Percentiles rank a stretch among this genome's conserved stretches.
phyloP scores from a whole-genome alignment of 495 filamentous ascomycete genomes.

The Talaromyces wortmannii region DNA sequence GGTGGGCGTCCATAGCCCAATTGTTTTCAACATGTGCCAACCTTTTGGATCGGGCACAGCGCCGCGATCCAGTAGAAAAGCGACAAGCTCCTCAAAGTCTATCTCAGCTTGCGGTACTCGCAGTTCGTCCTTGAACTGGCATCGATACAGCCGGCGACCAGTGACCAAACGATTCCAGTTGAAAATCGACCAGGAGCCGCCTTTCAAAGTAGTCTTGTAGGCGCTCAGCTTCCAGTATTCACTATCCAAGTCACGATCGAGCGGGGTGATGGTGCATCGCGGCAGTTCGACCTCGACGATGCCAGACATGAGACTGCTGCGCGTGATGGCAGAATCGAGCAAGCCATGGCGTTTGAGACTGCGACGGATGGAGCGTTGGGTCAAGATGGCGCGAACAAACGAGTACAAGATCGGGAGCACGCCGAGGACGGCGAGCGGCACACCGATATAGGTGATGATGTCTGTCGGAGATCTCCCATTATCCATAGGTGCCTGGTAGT shows the following conservation, averaged over 20 bases:
- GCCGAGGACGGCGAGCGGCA: conserved; percentile 60
- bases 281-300: conserved; percentile 62
- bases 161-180: conserved; percentile 57
- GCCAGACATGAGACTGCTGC: conserved; percentile 55
- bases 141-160: conserved; percentile 49
- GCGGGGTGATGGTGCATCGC: conserved; percentile 53
- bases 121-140: conserved; percentile 61
- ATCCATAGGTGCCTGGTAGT: neutral
- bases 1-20: conserved; percentile 57
- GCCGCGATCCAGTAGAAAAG: conserved; percentile 56
- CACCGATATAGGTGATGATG: conserved; percentile 49
- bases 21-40: conserved; percentile 48
- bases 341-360: conserved; percentile 46
- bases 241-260: conserved; percentile 40
- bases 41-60: conserved; percentile 53
- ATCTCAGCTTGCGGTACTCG: conserved; percentile 59
- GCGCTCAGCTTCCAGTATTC: conserved; percentile 50
- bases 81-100: conserved; percentile 52
- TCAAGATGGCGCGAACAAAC: conserved; percentile 40
- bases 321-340: conserved; percentile 41
- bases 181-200: conserved; percentile 57
- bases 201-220: conserved; percentile 42
- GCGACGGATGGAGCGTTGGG: conserved; percentile 48
- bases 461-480: conserved; percentile 20
- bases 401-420: conserved; percentile 62